A percentile compares a stretch with the other conserved stretches of the same genome.
These are phyloP conservation scores for Podospora didyma DNA, from an alignment of 495 filamentous ascomycete genomes.

Conservation along the genomic window DNA sequence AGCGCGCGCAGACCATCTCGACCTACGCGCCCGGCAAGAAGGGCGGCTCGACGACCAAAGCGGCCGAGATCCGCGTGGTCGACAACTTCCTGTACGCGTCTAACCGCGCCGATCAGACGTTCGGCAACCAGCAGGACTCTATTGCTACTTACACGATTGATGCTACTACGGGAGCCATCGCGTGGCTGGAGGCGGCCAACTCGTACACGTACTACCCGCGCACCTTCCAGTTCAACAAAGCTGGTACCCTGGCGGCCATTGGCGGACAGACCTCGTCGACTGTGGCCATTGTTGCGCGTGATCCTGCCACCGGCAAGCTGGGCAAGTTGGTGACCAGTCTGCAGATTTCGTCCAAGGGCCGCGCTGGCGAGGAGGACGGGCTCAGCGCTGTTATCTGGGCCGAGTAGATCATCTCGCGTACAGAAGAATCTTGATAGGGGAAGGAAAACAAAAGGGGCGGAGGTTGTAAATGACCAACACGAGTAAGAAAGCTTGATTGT, in stretches of 20 bases:
- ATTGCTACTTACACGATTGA: constrained; percentile 35
- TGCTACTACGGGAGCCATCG: constrained; percentile 28
- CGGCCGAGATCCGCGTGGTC: constrained; percentile 38
- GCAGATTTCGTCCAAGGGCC: constrained; percentile 36
- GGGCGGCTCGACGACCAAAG: constrained; percentile 36
- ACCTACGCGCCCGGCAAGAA: constrained; percentile 32
- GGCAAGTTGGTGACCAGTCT: constrained; percentile 44
- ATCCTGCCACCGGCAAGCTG: constrained; percentile 51
- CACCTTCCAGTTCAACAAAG: constrained; percentile 60
- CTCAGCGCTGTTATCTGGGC: constrained; percentile 43
- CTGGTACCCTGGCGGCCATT: constrained; percentile 58
- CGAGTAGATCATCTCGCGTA: too few species aligned
- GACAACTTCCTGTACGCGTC: constrained; percentile 40
- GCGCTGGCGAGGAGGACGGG: constrained; percentile 42
- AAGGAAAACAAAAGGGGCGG: too few species aligned
- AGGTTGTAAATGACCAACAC: too few species aligned
- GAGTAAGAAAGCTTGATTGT: too few species aligned
- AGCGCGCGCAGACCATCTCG: constrained; percentile 33
- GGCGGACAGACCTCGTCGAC: constrained; percentile 59
- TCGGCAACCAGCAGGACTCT: constrained; percentile 37
- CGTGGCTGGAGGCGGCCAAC: constrained; percentile 35
- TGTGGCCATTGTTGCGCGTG: constrained; percentile 57
- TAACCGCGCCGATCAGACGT: constrained; percentile 42
- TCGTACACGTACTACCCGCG: constrained; percentile 46
- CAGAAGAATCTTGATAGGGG: too few species aligned